A percentile compares a stretch with the other conserved stretches of the same genome.
Conservation (phyloP, 2,329 filamentous ascomycete species). For the Fusarium udum region DNA sequence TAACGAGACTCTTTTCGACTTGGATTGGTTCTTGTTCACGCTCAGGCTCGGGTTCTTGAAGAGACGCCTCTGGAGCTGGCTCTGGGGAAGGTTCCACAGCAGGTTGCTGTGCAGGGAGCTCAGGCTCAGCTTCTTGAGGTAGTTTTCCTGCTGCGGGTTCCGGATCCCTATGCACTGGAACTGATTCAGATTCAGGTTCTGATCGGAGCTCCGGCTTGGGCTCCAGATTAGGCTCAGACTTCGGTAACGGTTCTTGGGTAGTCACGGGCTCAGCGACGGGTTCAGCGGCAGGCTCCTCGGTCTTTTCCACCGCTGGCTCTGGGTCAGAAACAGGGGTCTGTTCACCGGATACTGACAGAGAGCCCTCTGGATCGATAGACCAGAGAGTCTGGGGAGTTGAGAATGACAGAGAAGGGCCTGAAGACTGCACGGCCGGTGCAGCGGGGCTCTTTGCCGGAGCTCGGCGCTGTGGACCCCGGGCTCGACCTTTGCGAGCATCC, state of each 20-base stretch:
- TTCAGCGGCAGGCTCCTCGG: not conserved
- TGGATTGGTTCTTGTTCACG: constrained; percentile 5
- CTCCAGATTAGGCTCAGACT: constrained; percentile 13
- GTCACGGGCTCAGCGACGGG: not conserved
- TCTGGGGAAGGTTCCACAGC: constrained; percentile 27
- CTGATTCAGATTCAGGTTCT: constrained; percentile 27
- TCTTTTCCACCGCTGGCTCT: constrained; percentile 13
- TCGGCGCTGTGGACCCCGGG: constrained; percentile 84
- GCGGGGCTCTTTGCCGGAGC: constrained; percentile 65
- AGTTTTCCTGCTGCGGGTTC: constrained; percentile 21
- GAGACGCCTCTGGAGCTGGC: not conserved
- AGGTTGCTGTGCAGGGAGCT: constrained; percentile 17
- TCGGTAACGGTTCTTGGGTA: constrained; percentile 5
- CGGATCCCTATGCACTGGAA: constrained; percentile 16
- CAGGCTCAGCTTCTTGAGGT: constrained; percentile 22
- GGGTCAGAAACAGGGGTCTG: constrained; percentile 20
- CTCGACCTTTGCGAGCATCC: constrained; percentile 90
- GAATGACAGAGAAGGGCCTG: constrained; percentile 56
- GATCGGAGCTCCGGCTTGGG: constrained; percentile 18
- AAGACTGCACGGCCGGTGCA: constrained; percentile 47
- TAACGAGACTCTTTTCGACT: constrained; percentile 50
- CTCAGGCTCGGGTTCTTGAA: not conserved
- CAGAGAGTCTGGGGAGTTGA: constrained; percentile 59
- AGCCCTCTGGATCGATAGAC: constrained; percentile 61
- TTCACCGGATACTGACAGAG: constrained; percentile 45